Conservation (phyloP, 2,329 filamentous ascomycete species). For the Talaromyces atroroseus region DNA sequence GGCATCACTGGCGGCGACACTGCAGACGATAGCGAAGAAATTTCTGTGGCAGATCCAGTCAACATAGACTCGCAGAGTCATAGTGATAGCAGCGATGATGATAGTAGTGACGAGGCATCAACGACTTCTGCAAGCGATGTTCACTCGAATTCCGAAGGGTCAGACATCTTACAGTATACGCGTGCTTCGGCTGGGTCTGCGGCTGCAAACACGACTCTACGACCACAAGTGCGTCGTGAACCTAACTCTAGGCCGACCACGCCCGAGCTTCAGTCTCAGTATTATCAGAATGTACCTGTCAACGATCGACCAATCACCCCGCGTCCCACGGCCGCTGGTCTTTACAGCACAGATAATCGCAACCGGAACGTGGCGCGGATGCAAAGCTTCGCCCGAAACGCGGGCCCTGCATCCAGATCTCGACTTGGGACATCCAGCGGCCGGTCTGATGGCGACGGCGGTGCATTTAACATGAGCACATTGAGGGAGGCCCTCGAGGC, state of each 20-base stretch:
- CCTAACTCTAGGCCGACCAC: not conserved
- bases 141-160: constrained; percentile 1
- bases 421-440: not conserved
- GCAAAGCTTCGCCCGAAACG: constrained; percentile 4
- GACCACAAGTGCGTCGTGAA: constrained; percentile 1
- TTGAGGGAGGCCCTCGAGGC: not conserved
- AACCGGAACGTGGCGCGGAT: not conserved
- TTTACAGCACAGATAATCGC: constrained; percentile 5
- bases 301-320: constrained; percentile 1
- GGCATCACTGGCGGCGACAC: not conserved
- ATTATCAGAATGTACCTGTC: not conserved
- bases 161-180: constrained; percentile 1
- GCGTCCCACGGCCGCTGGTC: not conserved
- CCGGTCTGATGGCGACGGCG: not conserved
- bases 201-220: constrained; percentile 2
- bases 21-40: constrained; percentile 3
- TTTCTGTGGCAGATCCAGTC: not conserved
- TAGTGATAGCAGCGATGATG: not conserved
- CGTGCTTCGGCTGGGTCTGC: constrained; percentile 2
- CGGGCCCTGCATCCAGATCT: not conserved
- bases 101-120: constrained; percentile 2
- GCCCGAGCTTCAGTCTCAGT: not conserved
- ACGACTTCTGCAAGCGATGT: not conserved
- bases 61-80: not conserved
- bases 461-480: constrained; percentile 3